Percentiles rank a stretch among this genome's conserved stretches.
phyloP scores from a whole-genome alignment of 768 basidiomycete species.

The Macrolepiota fuliginosa region DNA sequence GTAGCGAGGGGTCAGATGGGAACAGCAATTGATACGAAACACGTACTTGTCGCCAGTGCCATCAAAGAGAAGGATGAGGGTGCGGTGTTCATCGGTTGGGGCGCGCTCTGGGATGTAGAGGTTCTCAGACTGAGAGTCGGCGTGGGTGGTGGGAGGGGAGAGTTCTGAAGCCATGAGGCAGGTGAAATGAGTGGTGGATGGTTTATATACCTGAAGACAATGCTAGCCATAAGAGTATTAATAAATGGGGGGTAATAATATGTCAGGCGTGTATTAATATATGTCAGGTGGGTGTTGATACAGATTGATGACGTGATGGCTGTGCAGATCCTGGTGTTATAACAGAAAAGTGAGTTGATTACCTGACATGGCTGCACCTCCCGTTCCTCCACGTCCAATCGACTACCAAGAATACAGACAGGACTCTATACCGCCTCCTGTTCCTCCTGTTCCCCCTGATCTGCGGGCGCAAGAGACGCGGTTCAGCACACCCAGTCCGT shows the following conservation, averaged over 20 bases:
- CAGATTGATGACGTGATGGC: neutral
- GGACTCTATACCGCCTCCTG: constrained; percentile 34
- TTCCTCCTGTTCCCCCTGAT: constrained; percentile 48
- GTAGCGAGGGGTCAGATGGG: neutral
- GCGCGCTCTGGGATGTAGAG: neutral
- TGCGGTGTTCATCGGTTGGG: neutral
- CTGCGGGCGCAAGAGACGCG: constrained; percentile 24
- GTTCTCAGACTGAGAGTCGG: neutral
- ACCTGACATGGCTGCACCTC: constrained; percentile 18
- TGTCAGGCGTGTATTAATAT: too few relatives aligned
- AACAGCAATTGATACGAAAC: neutral
- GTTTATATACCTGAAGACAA: neutral
- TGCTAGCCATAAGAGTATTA: neutral
- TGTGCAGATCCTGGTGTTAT: neutral
- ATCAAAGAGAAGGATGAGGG: constrained; percentile 17
- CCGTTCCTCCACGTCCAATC: constrained; percentile 26
- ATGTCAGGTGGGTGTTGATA: too few relatives aligned
- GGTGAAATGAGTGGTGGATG: neutral
- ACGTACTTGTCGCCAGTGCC: constrained; percentile 19
- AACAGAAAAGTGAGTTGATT: neutral
- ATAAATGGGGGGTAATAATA: neutral
- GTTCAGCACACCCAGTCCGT: constrained; percentile 25
- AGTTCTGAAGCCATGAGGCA: neutral
- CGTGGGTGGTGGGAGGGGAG: neutral
- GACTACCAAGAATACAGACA: constrained; percentile 13